These are phyloP conservation scores for Paramecium sonneborni DNA, from an alignment of 73 alveolate genomes.

Conservation along the genomic window DNA sequence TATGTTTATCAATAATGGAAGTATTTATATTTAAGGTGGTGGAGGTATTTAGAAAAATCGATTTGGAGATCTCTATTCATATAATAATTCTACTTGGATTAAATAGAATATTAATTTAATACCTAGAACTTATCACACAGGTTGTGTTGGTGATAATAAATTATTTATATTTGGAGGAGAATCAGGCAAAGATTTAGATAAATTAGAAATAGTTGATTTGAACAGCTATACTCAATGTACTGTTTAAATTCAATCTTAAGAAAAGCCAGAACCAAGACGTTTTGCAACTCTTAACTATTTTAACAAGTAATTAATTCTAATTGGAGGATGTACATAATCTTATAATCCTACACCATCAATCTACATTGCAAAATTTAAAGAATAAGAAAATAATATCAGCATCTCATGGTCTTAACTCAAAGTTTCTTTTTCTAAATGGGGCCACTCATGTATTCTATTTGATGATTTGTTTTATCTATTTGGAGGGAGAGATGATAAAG, in stretches of 20 bases:
- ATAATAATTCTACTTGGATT: neutral
- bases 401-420: neutral
- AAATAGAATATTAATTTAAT: neutral
- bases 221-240: neutral
- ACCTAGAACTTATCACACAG: conserved; percentile 49
- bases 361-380: neutral
- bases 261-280: conserved; percentile 17
- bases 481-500: conserved; percentile 45
- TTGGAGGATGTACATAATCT: conserved; percentile 39
- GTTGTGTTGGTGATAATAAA: conserved; percentile 14
- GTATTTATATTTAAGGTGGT: neutral
- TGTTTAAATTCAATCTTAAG: neutral
- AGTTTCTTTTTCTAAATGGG: conserved; percentile 14
- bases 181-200: neutral
- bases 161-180: conserved; percentile 34
- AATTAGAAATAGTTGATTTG: conserved; percentile 6
- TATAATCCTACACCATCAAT: neutral
- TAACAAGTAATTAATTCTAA: neutral
- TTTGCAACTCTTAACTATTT: neutral
- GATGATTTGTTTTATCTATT: neutral
- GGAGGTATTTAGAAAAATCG: neutral
- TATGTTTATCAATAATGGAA: conserved; percentile 2
- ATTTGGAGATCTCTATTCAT: neutral
- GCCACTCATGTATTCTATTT: neutral
- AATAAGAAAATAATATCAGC: neutral